Conservation (phyloP, 305 asterid genomes). For the Fraxinus platypoda region DNA sequence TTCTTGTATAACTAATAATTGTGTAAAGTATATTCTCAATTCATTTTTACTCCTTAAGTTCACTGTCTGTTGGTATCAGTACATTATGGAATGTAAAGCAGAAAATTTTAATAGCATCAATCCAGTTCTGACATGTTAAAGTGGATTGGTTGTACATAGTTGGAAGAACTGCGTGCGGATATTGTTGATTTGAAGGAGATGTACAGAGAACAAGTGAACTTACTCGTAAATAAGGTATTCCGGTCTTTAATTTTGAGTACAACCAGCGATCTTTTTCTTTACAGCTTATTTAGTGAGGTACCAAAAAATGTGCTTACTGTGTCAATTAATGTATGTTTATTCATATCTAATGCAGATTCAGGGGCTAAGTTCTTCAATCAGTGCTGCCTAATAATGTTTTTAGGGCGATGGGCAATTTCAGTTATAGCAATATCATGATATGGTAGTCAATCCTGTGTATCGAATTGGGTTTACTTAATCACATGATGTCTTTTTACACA, state of each 20-base stretch:
- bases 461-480: slow-evolving; percentile 12
- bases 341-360: slow-evolving; percentile 59
- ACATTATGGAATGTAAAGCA: background rate
- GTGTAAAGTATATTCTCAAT: background rate
- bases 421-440: slow-evolving; percentile 22
- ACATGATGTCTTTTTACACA: slow-evolving; percentile 8
- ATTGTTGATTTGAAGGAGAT: slow-evolving; percentile 90
- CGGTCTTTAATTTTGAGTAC: background rate
- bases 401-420: slow-evolving; percentile 1
- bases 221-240: slow-evolving; percentile 85
- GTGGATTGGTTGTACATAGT: slow-evolving; percentile 40
- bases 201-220: slow-evolving; percentile 97
- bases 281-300: background rate
- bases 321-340: background rate
- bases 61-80: background rate
- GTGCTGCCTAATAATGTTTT: slow-evolving; percentile 32
- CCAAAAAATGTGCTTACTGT: background rate
- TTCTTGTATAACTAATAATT: background rate
- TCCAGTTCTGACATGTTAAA: slow-evolving; percentile 5
- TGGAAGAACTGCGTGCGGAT: slow-evolving; percentile 98
- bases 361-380: slow-evolving; percentile 55
- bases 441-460: background rate
- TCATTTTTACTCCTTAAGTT: background rate
- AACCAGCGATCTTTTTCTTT: background rate
- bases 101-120: background rate